These are phyloP conservation scores for Lepidopterella palustris DNA, from an alignment of 495 filamentous ascomycete species.

Conservation along the genomic window DNA sequence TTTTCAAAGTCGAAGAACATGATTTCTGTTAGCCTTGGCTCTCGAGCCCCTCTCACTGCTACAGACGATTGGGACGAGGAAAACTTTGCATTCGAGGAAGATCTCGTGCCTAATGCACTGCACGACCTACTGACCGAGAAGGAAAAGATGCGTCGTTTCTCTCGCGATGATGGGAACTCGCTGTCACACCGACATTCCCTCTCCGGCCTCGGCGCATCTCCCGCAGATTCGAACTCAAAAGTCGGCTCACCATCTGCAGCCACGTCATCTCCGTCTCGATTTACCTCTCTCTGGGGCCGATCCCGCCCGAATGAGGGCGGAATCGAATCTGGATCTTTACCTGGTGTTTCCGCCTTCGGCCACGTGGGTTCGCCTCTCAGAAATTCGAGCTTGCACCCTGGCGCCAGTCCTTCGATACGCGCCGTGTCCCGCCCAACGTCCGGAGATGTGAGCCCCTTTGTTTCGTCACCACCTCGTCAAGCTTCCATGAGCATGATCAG, in stretches of 20 bases:
- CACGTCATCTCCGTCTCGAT: conserved; percentile 77
- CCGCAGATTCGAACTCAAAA: conserved; percentile 49
- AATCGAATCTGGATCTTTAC: conserved; percentile 26
- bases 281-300: conserved; percentile 70
- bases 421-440: conserved; percentile 45
- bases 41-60: conserved; percentile 40
- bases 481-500: conserved; percentile 40
- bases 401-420: conserved; percentile 61
- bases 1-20: conserved; percentile 64
- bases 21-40: conserved; percentile 68
- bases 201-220: conserved; percentile 50
- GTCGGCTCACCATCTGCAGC: conserved; percentile 63
- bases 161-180: conserved; percentile 54
- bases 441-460: conserved; percentile 56
- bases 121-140: conserved; percentile 89
- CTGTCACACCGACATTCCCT: conserved; percentile 51
- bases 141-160: conserved; percentile 78
- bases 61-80: conserved; percentile 75
- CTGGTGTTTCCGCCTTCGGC: conserved; percentile 56
- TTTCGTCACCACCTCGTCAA: conserved; percentile 61
- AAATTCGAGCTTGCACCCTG: conserved; percentile 61
- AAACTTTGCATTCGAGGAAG: conserved; percentile 80
- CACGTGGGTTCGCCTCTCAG: conserved; percentile 92
- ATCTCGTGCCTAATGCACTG: conserved; percentile 78
- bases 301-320: conserved; percentile 48